Base-by-base conservation (phyloP, 768 basidiomycete genomes). In the Boletus tomentosulus region DNA sequence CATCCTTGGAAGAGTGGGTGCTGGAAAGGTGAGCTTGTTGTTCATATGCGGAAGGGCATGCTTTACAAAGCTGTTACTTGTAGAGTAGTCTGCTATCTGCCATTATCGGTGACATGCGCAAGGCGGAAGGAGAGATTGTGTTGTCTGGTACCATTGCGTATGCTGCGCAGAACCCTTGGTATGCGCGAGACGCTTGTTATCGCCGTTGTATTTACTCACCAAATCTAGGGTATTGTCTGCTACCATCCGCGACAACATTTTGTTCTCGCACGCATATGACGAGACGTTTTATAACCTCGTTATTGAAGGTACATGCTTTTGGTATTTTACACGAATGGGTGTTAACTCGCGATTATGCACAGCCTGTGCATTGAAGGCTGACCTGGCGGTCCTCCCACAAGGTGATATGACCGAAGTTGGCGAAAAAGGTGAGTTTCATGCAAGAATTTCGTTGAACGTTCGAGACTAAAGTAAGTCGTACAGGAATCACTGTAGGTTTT, bases 261-360 rank as follows among this genome's bases (percentile, higher is more conserved):
- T 91, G 33, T 98, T 98, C 72, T 92, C 86, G 10, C 89, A 95
- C 68, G 80, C 85, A 60, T 97, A 87, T 57, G 93, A 98, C 48
- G 86, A 89, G 56, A 77, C 76, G 0, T 96, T 92, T 60, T 96
- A 95, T 61, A 79, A 89, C 50, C 64, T 85, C 15, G 92, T 94
- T 5, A 68, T 94, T 4, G 89, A 93, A 74, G 88, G 89, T 86
- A 43, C 5, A 49, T 45, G 2, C 12, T 33, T 45, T 28, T 19
- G 38, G 16, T 8, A 1, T 48, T 24, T 0, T 7, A 15, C 9
- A 13, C 3, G 8, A 16, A 30, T 24, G 19, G 6, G 5, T 7
- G 33, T n/a, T 50, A 3, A 13, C 57, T 55, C 6, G 51, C 5
- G 11, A 24, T 47, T 11, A 31, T 31, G 22, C 35, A 7, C 50